Base-by-base conservation (phyloP, 345 rosid species). In the Populus nigra region DNA sequence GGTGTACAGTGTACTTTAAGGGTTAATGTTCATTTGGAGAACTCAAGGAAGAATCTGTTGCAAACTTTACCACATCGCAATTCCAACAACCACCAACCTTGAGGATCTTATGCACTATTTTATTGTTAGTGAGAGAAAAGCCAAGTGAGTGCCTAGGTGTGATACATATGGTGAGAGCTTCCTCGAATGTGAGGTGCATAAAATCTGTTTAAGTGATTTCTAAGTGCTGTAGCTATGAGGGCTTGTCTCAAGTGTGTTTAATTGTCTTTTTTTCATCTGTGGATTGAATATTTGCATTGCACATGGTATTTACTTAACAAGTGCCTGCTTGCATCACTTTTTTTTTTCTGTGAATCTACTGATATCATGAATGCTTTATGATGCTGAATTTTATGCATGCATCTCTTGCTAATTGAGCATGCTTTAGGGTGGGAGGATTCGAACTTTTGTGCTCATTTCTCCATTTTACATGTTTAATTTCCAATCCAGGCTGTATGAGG, bases 401-500 rank as follows among this genome's bases (percentile, higher is more conserved):
- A 11, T 70, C 59, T 68, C 73, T 50, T 39, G 7, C 11, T 22
- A 15, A 23, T 15, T 10, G n/a, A 39, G 61, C 36, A 65, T 79
- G 71, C 59, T n/a, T 59, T 59, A n/a, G 29, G 27, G 29, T 6
- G n/a, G 8, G 67, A 12, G 55, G 72, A 17, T 63, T 55, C 38
- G 49, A 62, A 50, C 66, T 25, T 73, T 78, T n/a, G 22, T 73
- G 7, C 5, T 29, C 17, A 29, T 33, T 18, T 57, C 13, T 15
- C 35, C 61, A 7, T 8, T 62, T 27, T 70, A 7, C 35, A 4
- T 83, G 2, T 45, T 68, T 47, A 57, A 45, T 75, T 66, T 65
- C 65, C 49, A 78, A 17, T 82, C 47, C 86, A 96, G 99, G 98
- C 83, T 96, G 97, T 86, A 86, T 93, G 97, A 91, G 96, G 87